Evolutionary conservation across 208 protist genomes (phyloP), one percentile per base, ranked within the genome.

Genomic region (Trypanosomatidae sp.): DNA sequence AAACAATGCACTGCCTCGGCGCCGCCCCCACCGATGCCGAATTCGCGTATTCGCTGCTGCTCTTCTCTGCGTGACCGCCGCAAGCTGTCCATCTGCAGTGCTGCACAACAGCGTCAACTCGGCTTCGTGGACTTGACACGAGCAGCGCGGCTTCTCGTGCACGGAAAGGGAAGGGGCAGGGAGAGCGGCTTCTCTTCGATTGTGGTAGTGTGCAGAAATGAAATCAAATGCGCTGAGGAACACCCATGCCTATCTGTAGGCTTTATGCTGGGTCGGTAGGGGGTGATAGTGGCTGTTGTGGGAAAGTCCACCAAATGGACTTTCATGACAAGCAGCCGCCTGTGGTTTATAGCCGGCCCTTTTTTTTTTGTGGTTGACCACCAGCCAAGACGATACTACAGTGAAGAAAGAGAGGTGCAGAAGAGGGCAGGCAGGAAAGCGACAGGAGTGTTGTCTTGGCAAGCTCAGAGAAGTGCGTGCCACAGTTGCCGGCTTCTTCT

Each of bases 301-400:
- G 7, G 28, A 25, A 8, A 53, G 30, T 52, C 39, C n/a, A 69
- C 62, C 66, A 33, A 56, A 12, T 66, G 9, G 15, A 33, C 19
- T 58, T 44, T 56, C 49, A 70, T n/a, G 19, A 56, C 33, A 22
- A 68, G 43, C 28, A 76, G 50, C 22, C 30, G 22, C 59, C 43
- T 79, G 33, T 65, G 36, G 44, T 13, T 41, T 52, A 78, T 47
- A 22, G 36, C 22, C 7, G 60, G 9, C 33, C 39, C 17, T 9
- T 30, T 53, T 80, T 73, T 44, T 74, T 73, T 72, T 71, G 69
- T 53, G 47, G 56, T 74, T 44, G 22, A 75, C 66, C 76, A 52
- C 55, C 30, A 76, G 47, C 25, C 83, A 75, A 77, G 30, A 69
- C 77, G 25, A 80, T 81, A 59, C 56, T 46, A 70, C 64, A 19